Percentiles rank a stretch among this genome's conserved stretches.
Evolutionary conservation across 192 early-diverging fungal species (phyloP).

Genomic region (Podochytrium sp.): DNA sequence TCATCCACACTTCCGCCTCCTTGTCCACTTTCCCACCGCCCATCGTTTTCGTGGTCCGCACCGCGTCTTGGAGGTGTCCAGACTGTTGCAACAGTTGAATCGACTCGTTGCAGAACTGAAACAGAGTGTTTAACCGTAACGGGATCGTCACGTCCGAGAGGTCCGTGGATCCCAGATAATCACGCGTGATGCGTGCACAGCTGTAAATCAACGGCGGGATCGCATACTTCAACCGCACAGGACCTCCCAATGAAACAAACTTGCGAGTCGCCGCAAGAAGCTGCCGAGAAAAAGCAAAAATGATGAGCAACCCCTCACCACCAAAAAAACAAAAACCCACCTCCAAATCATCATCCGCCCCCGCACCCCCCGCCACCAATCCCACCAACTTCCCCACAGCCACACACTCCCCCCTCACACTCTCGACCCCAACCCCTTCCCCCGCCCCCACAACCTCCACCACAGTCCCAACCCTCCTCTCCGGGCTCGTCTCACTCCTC

Average conservation of each 20-base stretch:
- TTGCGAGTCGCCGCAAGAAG: conserved; percentile 82
- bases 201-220: conserved; percentile 84
- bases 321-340: background rate
- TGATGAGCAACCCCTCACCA: background rate
- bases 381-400: conserved; percentile 73
- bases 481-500: background rate
- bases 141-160: conserved; percentile 29
- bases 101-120: conserved; percentile 86
- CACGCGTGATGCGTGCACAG: conserved; percentile 64
- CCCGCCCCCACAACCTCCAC: conserved; percentile 28
- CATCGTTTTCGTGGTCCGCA: conserved; percentile 41
- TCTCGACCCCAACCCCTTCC: conserved; percentile 79
- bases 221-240: conserved; percentile 89
- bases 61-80: conserved; percentile 39
- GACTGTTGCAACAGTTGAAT: conserved; percentile 67
- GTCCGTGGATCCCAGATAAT: conserved; percentile 39
- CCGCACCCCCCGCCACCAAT: conserved; percentile 37
- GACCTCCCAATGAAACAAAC: conserved; percentile 86
- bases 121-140: conserved; percentile 71
- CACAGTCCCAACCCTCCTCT: background rate
- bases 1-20: background rate
- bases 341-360: conserved; percentile 75
- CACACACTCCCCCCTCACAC: conserved; percentile 90
- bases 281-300: conserved; percentile 36
- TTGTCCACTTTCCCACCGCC: background rate